phyloP scores from a whole-genome alignment of 257 asterid genomes.

The Plantago elongata region DNA sequence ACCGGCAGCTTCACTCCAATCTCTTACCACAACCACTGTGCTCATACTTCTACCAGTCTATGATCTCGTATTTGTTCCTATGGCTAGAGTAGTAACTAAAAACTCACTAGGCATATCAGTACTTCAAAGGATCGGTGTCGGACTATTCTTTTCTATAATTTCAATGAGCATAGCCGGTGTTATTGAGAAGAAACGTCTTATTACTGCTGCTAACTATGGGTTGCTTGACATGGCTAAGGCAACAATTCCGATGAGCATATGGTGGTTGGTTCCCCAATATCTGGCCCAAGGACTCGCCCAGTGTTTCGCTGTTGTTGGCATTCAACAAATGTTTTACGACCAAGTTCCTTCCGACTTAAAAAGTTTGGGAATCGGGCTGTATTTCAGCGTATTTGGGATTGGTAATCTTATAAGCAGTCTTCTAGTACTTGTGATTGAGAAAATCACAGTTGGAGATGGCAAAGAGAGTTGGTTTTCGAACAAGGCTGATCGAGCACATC shows the following conservation, averaged over 20 bases:
- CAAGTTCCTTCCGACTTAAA: constrained; percentile 51
- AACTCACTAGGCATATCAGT: constrained; percentile 49
- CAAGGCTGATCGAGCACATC: background rate
- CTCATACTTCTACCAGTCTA: constrained; percentile 56
- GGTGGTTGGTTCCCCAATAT: constrained; percentile 66
- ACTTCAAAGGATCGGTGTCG: constrained; percentile 62
- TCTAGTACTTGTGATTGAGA: no score
- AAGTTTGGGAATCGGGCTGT: constrained; percentile 50
- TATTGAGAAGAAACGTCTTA: constrained; percentile 49
- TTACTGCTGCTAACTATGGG: constrained; percentile 38
- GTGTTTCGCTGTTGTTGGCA: constrained; percentile 44
- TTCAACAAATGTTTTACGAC: constrained; percentile 69
- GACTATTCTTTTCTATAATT: constrained; percentile 38
- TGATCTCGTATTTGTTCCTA: constrained; percentile 47
- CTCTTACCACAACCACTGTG: constrained; percentile 37
- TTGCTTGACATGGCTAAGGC: constrained; percentile 35
- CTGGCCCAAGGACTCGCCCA: constrained; percentile 46
- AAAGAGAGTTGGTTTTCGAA: no score
- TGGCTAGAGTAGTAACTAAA: constrained; percentile 36
- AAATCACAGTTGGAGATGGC: no score
- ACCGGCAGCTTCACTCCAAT: constrained; percentile 65
- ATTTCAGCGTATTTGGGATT: constrained; percentile 32
- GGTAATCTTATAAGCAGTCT: no score
- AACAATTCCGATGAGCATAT: constrained; percentile 47
- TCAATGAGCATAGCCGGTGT: constrained; percentile 51